phyloP scores from a whole-genome alignment of 257 asterid species.

The Cordia subcordata region DNA sequence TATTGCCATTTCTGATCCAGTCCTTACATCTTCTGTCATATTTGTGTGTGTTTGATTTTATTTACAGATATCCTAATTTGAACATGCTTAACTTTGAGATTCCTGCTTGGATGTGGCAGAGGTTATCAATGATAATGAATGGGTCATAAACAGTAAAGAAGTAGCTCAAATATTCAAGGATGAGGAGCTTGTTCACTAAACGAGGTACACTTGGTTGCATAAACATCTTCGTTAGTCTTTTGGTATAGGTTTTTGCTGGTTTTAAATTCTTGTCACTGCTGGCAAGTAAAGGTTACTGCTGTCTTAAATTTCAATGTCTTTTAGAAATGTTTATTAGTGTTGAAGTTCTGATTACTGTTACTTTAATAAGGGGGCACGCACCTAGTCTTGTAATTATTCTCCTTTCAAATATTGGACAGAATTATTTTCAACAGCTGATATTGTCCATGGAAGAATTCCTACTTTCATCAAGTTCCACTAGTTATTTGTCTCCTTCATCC shows the following conservation, averaged over 20 bases:
- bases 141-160: not conserved
- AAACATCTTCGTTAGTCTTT: not conserved
- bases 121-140: too few relatives aligned
- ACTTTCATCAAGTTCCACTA: not conserved
- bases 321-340: not conserved
- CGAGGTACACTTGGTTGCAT: constrained; percentile 32
- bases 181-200: constrained; percentile 29
- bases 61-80: not conserved
- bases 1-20: not conserved
- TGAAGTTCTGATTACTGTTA: not conserved
- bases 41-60: too few relatives aligned
- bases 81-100: not conserved
- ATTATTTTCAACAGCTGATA: too few relatives aligned
- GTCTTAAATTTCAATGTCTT: too few relatives aligned
- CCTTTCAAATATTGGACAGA: too few relatives aligned
- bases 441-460: not conserved
- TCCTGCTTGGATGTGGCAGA: not conserved
- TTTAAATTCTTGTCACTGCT: not conserved
- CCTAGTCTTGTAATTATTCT: too few relatives aligned
- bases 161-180: not conserved
- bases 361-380: too few relatives aligned
- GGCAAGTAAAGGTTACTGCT: too few relatives aligned
- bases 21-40: not conserved
- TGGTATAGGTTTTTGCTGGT: not conserved
- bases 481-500: not conserved